A percentile compares a stretch with the other conserved stretches of the same genome.
Evolutionary conservation across 2,329 filamentous ascomycete genomes (phyloP).

Genomic region (Gaeumannomyces sp.): DNA sequence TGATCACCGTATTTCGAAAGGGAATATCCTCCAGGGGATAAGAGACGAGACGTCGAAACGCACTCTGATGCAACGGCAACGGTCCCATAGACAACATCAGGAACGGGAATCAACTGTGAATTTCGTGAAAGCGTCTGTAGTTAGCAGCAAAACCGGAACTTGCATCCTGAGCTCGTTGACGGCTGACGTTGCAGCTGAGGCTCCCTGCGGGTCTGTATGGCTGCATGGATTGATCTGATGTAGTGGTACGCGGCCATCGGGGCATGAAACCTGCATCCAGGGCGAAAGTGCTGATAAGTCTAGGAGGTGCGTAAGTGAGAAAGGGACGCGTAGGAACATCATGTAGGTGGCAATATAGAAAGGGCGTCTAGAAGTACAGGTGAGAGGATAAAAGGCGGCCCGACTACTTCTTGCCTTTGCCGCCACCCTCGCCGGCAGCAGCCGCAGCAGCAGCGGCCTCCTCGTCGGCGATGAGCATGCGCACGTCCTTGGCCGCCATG

Average conservation of each 20-base stretch:
- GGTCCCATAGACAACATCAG: too few relatives aligned
- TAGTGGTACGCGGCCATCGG: neutral
- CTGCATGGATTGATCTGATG: neutral
- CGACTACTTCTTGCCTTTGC: slow-evolving; percentile 16
- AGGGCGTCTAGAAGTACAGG: neutral
- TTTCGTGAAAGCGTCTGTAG: too few relatives aligned
- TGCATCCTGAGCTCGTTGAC: too few relatives aligned
- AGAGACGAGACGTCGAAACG: too few relatives aligned
- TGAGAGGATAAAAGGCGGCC: neutral
- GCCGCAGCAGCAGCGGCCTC: slow-evolving; percentile 35
- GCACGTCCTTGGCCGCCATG: slow-evolving; percentile 69
- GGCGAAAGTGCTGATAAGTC: neutral
- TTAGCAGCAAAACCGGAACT: too few relatives aligned
- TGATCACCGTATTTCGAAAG: too few relatives aligned
- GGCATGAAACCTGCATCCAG: neutral
- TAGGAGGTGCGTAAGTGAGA: neutral
- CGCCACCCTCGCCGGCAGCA: slow-evolving; percentile 14
- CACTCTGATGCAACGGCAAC: too few relatives aligned
- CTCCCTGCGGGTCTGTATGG: neutral
- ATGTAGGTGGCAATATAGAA: neutral
- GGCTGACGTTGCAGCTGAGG: too few relatives aligned
- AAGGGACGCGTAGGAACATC: neutral
- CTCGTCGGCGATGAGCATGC: slow-evolving; percentile 60
- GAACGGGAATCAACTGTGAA: too few relatives aligned
- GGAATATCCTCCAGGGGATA: too few relatives aligned